Base-by-base conservation (phyloP, 495 filamentous ascomycete species). In the Penicillium argentinense region DNA sequence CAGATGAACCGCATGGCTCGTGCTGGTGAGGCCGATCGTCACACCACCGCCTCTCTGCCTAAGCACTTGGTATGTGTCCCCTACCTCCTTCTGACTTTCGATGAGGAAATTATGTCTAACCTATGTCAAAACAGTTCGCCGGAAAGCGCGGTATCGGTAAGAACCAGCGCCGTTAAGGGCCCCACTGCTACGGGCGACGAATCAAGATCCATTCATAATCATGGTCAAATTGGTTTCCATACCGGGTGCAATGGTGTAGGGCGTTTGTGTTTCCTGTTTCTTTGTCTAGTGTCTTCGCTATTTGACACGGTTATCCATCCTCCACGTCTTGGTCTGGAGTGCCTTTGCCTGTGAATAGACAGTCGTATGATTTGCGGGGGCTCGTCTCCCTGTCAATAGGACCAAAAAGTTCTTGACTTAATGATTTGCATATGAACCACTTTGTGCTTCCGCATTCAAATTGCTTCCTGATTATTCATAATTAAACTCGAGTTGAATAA, bases 1-100 rank as follows among this genome's bases (percentile, higher is more conserved):
- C 89, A 89, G 84, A 97, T 95, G 91, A 97, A 98, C 74, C 78
- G 92, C 49, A 92, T 95, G 87, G 93, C 93, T 32, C 83, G 91
- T 63, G 84, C 88, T 76, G 93, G 93, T 72, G 93, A 98, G 75
- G 91, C 90, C 27, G 93, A 98, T 81, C 79, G 93, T 63, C 95
- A 97, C 72, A 85, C 84, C 39, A 84, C 84, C 43, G 84, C 85
- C 7, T 76, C 85, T 32, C 70, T 95, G 63, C 83, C 87, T 40
- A 98, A 95, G 75, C 91, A 97, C 74, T 78, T 98, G 81, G 89
- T 96, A 79, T 58, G 83, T 78, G 49, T 36, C 17, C 1, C 23
- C 25, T 32, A 22, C 5, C n/a, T 32, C 29, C 12, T 54, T 5
- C 23, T 13, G 26, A 33, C 45, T 33, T 37, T 11, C 39, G 57